Evolutionary conservation across 805 yeast genomes (phyloP).

Genomic region (Geotrichum ghanense): DNA sequence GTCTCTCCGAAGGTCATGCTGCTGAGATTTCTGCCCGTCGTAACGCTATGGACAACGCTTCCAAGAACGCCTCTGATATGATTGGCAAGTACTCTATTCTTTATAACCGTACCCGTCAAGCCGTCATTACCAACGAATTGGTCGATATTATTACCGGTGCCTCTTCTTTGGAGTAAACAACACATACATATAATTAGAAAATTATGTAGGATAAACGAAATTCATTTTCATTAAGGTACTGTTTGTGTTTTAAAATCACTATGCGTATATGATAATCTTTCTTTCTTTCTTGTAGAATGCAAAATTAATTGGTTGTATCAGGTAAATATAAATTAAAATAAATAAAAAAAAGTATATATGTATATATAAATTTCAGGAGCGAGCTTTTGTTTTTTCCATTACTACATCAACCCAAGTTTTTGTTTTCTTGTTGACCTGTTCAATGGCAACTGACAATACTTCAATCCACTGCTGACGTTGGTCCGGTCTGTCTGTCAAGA

Average conservation of each 20-base stretch:
- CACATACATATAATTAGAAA: neutral
- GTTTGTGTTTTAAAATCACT: no score
- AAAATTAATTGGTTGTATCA: no score
- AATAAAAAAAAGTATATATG: no score
- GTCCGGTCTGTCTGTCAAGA: slow-evolving; percentile 64
- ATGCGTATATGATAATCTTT: no score
- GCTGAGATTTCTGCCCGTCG: slow-evolving; percentile 97
- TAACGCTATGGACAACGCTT: slow-evolving; percentile 99
- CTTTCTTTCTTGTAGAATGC: no score
- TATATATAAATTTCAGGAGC: no score
- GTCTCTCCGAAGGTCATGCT: slow-evolving; percentile 96
- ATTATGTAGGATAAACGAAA: neutral
- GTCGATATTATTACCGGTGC: slow-evolving; percentile 99
- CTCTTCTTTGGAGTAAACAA: slow-evolving; percentile 79
- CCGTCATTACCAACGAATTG: slow-evolving; percentile 97
- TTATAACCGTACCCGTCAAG: slow-evolving; percentile 99
- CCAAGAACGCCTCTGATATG: slow-evolving; percentile 99
- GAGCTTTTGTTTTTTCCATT: neutral
- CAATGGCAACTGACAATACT: slow-evolving; percentile 40
- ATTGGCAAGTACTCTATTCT: slow-evolving; percentile 90
- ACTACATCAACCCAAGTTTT: neutral
- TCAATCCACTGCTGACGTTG: slow-evolving; percentile 58
- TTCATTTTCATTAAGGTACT: no score
- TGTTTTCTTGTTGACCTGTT: neutral
- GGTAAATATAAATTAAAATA: no score